phyloP scores from a whole-genome alignment of 2,329 filamentous ascomycete species.

The Uncinocarpus reesii region DNA sequence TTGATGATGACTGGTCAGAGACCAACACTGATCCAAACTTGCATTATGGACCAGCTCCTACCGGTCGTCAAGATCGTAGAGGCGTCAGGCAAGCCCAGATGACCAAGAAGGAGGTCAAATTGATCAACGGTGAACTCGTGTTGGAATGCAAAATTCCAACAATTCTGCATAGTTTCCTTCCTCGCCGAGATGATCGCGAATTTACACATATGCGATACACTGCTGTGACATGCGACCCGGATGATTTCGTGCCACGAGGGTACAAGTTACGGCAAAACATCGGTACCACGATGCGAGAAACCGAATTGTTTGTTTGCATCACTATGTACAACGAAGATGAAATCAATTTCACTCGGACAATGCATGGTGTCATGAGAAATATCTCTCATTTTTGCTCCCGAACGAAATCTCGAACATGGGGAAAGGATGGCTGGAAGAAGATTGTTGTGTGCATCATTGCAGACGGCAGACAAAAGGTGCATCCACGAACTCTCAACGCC shows the following conservation, averaged over 20 bases:
- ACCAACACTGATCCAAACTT: constrained; percentile 50
- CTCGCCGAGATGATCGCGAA: constrained; percentile 81
- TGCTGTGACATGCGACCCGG: constrained; percentile 93
- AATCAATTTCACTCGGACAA: constrained; percentile 89
- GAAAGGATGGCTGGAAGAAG: constrained; percentile 95
- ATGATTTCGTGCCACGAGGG: constrained; percentile 78
- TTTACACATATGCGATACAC: constrained; percentile 99
- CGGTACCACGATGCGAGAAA: constrained; percentile 71
- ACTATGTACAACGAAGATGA: constrained; percentile 99
- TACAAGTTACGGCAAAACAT: constrained; percentile 92
- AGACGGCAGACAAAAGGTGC: constrained; percentile 86
- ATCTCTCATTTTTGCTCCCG: constrained; percentile 93
- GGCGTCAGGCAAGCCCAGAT: constrained; percentile 80
- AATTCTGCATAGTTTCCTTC: constrained; percentile 93
- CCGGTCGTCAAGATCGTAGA: constrained; percentile 74
- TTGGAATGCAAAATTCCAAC: constrained; percentile 98
- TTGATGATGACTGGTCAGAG: constrained; percentile 37
- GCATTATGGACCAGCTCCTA: constrained; percentile 78
- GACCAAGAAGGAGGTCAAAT: constrained; percentile 82
- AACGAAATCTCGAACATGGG: constrained; percentile 88
- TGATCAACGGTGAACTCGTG: constrained; percentile 96
- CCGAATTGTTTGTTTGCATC: constrained; percentile 89
- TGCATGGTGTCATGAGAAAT: constrained; percentile 98
- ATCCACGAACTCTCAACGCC: constrained; percentile 85
- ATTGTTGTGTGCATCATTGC: constrained; percentile 96